Conservation (phyloP, 441 rosid species). For the Adansonia madagascariensis region DNA sequence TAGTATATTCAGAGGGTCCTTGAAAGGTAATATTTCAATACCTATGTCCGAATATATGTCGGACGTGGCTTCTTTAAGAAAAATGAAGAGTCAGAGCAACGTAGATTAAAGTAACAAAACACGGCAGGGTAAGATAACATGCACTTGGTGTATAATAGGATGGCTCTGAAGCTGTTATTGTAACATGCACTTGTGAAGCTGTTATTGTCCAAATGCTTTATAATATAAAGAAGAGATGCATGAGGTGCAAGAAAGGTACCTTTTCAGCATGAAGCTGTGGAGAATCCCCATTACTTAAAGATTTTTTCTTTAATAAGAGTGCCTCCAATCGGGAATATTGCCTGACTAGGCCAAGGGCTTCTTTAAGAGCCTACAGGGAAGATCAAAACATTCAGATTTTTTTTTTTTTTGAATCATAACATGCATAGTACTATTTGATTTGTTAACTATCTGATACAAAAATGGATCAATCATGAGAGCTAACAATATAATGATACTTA, state of each 20-base stretch:
- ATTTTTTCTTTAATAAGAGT: conserved; percentile 73
- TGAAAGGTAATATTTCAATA: too few species aligned
- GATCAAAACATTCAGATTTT: conserved; percentile 22
- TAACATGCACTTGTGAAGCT: not conserved
- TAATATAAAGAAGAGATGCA: not conserved
- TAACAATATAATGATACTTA: not conserved
- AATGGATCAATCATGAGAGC: not conserved
- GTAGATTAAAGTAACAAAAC: not conserved
- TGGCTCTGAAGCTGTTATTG: not conserved
- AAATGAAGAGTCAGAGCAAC: too few species aligned
- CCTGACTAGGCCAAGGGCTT: conserved; percentile 62
- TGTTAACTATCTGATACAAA: not conserved
- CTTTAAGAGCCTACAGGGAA: conserved; percentile 63
- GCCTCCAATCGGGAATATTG: conserved; percentile 65
- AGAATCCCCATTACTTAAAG: conserved; percentile 65
- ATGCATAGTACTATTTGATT: not conserved
- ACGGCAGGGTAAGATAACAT: not conserved
- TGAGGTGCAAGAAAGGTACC: conserved; percentile 41
- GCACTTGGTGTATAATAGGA: conserved; percentile 4
- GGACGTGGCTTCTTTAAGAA: too few species aligned
- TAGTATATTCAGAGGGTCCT: too few species aligned
- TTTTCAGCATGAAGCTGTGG: conserved; percentile 61
- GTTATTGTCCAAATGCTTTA: not conserved
- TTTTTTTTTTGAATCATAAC: conserved; percentile 11
- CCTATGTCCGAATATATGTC: too few species aligned